Base-by-base conservation (phyloP, 371 early-diverging fungal species). In the Smittium mucronatum region DNA sequence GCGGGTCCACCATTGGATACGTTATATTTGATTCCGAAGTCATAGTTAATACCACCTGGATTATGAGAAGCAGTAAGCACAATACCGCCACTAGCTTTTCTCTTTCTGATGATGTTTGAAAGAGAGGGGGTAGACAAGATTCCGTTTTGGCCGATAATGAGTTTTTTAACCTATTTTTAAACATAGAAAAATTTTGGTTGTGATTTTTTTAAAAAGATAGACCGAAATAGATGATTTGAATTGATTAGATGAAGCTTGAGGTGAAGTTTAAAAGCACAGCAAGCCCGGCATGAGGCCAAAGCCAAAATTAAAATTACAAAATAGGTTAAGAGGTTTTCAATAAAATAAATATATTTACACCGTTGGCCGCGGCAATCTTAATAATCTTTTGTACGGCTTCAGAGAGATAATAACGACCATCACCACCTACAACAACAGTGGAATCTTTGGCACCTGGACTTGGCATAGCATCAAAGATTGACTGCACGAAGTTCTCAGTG, bases 21-120 rank as follows among this genome's bases (percentile, higher is more conserved):
- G 81, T 98, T 98, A 83, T 90, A 97, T 80, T 98, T 98, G 81
- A 98, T 95, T 70, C 98, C 98, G 83, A 98, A 98, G 79, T 98
- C 98, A 74, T 91, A 89, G 11, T 93, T 87, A 57, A 95, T 96
- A 67, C 98, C 98, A 70, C 98, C 98, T 34, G 98, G 97, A 82
- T 98, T 98, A 83, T 98, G 98, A 47, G 93, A 93, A 15, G 98
- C 98, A 33, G 96, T 95, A 73, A 97, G 80, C 64, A 97, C 85
- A 69, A 97, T 95, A 70, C 96, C 95, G 72, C 94, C 93, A 16
- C 91, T 89, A 34, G 95, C 93, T 72, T 89, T 82, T 75, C 81
- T 83, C 74, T 89, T 88, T 70, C 95, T 87, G 74, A 98, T 97
- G 36, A 96, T 78, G 74, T 95, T 88, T 28, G 96, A 96, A 2